A percentile compares a stretch with the other conserved stretches of the same genome.
Conservation (phyloP, 257 asterid genomes). For the Solanum sejunctum region DNA sequence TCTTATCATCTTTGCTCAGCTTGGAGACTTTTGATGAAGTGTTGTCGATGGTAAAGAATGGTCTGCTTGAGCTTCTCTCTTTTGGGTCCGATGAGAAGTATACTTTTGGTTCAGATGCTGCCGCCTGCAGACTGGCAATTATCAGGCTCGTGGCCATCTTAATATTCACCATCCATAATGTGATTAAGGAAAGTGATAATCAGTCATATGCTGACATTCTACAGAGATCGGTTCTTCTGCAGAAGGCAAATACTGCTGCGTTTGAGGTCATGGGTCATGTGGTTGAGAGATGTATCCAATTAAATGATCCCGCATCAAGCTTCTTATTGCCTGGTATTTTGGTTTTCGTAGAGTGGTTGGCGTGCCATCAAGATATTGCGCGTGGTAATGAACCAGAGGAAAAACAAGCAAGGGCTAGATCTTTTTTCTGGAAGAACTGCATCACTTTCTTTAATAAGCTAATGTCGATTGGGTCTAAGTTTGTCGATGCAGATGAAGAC, state of each 20-base stretch:
- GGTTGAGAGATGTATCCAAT: constrained; percentile 67
- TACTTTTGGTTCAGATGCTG: constrained; percentile 58
- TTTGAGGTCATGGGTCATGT: constrained; percentile 79
- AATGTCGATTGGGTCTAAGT: constrained; percentile 44
- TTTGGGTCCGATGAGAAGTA: constrained; percentile 54
- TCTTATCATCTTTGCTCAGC: constrained; percentile 33
- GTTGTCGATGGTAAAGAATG: constrained; percentile 48
- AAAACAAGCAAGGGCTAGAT: constrained; percentile 59
- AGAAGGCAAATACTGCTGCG: constrained; percentile 67
- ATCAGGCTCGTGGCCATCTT: constrained; percentile 72
- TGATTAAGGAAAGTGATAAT: constrained; percentile 63
- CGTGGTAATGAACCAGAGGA: constrained; percentile 63
- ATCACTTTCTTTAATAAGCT: constrained; percentile 59
- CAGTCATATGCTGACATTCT: constrained; percentile 88
- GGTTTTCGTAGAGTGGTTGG: constrained; percentile 92
- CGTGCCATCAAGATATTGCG: constrained; percentile 70
- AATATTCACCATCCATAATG: constrained; percentile 74
- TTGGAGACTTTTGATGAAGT: constrained; percentile 83
- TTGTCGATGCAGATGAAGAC: constrained; percentile 54
- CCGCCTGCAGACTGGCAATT: constrained; percentile 57
- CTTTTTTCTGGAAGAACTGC: constrained; percentile 67
- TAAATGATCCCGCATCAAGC: constrained; percentile 70
- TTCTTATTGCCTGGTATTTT: constrained; percentile 75
- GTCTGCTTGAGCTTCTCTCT: constrained; percentile 64
- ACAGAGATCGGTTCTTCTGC: constrained; percentile 83